Evolutionary conservation across 169 alveolate genomes (phyloP).

Genomic region (Amoebophrya sp.): DNA sequence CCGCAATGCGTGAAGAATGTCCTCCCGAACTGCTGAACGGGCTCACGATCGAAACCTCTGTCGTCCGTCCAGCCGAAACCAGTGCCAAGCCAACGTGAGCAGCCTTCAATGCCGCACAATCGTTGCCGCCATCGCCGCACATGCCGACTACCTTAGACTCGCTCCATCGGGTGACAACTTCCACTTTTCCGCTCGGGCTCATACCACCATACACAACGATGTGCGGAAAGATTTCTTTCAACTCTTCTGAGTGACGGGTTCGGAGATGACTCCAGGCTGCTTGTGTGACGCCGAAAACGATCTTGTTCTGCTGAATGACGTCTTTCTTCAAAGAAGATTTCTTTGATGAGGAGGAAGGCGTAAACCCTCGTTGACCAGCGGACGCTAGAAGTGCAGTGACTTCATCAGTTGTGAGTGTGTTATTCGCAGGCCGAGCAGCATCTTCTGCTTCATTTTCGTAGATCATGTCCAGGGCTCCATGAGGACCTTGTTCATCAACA

Average conservation of each 20-base stretch:
- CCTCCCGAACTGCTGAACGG: conserved; percentile 54
- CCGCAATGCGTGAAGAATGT: too few species aligned
- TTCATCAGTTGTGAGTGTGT: neutral
- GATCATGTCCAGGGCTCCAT: too few species aligned
- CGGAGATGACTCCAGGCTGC: neutral
- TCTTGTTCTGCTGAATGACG: neutral
- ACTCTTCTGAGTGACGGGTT: neutral
- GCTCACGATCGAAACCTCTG: conserved; percentile 79
- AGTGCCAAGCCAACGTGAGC: conserved; percentile 76
- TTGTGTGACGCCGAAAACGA: neutral
- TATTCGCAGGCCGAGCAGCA: too few species aligned
- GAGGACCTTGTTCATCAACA: neutral
- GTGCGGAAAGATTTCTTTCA: neutral
- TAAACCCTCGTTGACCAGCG: too few species aligned
- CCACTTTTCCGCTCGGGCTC: neutral
- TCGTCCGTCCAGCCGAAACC: conserved; percentile 50
- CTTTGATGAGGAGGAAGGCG: too few species aligned
- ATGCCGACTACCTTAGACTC: conserved; percentile 55
- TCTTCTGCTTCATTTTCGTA: too few species aligned
- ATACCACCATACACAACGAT: neutral
- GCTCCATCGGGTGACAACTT: neutral
- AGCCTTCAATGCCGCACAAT: conserved; percentile 72
- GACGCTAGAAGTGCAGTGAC: neutral
- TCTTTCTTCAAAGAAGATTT: too few species aligned
- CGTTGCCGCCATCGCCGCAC: conserved; percentile 88